Percentiles rank a stretch among this genome's conserved stretches.
Evolutionary conservation across 1,139 yeast species (phyloP).

Genomic region (Pichiaceae sp.): DNA sequence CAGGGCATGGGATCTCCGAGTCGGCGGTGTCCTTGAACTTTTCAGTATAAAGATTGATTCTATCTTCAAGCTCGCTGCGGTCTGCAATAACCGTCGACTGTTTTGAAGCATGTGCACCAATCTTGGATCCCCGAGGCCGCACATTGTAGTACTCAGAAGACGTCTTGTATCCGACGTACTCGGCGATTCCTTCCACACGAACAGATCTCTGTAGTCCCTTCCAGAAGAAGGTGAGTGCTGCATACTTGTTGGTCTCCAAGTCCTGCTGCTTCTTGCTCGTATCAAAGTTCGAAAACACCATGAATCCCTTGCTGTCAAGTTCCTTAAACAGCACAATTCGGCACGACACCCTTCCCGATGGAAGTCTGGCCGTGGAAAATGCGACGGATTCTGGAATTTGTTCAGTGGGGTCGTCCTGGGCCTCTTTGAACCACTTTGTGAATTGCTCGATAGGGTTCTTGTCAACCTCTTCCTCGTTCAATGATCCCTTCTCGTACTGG

Average conservation of each 20-base stretch:
- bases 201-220: slow-evolving; percentile 84
- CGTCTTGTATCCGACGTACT: slow-evolving; percentile 63
- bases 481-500: slow-evolving; percentile 67
- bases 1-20: slow-evolving; percentile 80
- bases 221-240: slow-evolving; percentile 90
- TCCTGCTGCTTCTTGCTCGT: slow-evolving; percentile 75
- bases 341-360: slow-evolving; percentile 81
- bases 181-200: slow-evolving; percentile 81
- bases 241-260: slow-evolving; percentile 62
- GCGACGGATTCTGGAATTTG: slow-evolving; percentile 72
- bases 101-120: slow-evolving; percentile 97
- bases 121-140: slow-evolving; percentile 84
- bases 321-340: slow-evolving; percentile 83
- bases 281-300: slow-evolving; percentile 90
- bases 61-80: slow-evolving; percentile 55
- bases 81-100: slow-evolving; percentile 57
- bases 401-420: slow-evolving; percentile 43
- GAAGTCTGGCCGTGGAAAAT: slow-evolving; percentile 78
- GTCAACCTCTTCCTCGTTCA: slow-evolving; percentile 46
- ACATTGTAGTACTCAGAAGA: slow-evolving; percentile 73
- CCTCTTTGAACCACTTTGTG: slow-evolving; percentile 78
- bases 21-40: slow-evolving; percentile 46
- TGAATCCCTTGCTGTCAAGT: slow-evolving; percentile 74
- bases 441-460: slow-evolving; percentile 69
- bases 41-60: slow-evolving; percentile 38